A percentile compares a stretch with the other conserved stretches of the same genome.
Evolutionary conservation across 306 rosid genomes (phyloP).

Genomic region (Fragaria iinumae): DNA sequence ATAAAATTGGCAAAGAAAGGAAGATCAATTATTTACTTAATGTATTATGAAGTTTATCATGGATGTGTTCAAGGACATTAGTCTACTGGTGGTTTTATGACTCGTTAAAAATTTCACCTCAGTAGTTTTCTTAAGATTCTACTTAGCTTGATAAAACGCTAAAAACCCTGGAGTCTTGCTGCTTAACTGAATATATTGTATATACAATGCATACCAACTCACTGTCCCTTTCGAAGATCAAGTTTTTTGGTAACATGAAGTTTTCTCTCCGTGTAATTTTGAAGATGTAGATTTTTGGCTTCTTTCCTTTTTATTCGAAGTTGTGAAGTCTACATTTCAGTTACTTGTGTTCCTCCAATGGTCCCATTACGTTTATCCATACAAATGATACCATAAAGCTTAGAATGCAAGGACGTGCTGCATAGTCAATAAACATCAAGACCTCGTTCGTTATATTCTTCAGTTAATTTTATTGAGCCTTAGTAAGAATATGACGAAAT

Average conservation of each 20-base stretch:
- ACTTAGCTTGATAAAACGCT: not conserved
- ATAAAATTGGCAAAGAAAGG: conserved; percentile 33
- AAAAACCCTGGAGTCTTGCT: not conserved
- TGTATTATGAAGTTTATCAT: not conserved
- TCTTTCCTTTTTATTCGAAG: not conserved
- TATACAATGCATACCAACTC: not conserved
- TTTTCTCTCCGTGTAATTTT: not conserved
- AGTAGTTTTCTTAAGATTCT: not conserved
- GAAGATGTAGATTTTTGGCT: not conserved
- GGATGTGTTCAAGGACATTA: not conserved
- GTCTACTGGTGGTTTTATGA: not conserved
- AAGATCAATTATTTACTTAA: conserved; percentile 52
- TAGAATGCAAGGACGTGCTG: not conserved
- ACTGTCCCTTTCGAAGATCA: not conserved
- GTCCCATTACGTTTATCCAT: not conserved
- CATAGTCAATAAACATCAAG: not conserved
- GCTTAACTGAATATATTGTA: not conserved
- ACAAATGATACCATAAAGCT: too few relatives aligned
- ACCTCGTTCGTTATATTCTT: not conserved
- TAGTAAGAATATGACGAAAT: not conserved
- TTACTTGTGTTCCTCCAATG: not conserved
- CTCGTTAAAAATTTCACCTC: not conserved
- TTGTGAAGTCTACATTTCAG: not conserved
- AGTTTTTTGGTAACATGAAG: too few relatives aligned
- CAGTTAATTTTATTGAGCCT: not conserved